Conservation (phyloP, 73 alveolate genomes). For the Paramecium sonneborni region DNA sequence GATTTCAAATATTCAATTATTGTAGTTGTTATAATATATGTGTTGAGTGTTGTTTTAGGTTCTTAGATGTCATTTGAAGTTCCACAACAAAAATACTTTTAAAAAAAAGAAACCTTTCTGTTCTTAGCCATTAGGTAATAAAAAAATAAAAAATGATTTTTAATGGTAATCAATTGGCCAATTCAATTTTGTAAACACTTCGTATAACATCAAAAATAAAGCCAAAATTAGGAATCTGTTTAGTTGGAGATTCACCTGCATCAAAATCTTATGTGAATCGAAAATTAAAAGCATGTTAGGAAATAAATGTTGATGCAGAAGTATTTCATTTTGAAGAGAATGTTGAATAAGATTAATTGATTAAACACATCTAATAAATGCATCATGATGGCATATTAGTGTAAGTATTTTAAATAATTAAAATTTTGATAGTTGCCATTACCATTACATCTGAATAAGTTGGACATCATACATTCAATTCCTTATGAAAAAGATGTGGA, state of each 20-base stretch:
- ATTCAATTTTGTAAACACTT: background rate
- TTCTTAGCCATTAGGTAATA: background rate
- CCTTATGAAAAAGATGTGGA: conserved; percentile 82
- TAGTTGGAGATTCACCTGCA: conserved; percentile 48
- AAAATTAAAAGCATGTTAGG: conserved; percentile 33
- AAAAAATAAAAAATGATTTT: background rate
- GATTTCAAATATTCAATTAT: background rate
- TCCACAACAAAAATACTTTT: conserved; percentile 35
- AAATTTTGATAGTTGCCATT: conserved; percentile 73
- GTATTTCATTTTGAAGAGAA: background rate
- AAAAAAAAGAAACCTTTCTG: conserved; percentile 2
- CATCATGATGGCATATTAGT: conserved; percentile 50
- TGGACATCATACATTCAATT: conserved; percentile 65
- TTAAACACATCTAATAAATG: background rate
- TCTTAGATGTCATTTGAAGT: background rate
- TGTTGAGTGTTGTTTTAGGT: background rate
- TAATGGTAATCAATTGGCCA: conserved; percentile 15
- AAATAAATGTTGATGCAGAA: conserved; percentile 1
- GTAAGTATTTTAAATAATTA: background rate
- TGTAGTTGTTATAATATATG: background rate
- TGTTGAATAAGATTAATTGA: background rate
- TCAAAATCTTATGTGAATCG: conserved; percentile 39
- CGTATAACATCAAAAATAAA: background rate
- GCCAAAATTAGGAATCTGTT: conserved; percentile 23
- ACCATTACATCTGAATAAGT: conserved; percentile 73